Evolutionary conservation across 257 asterid species (phyloP), one percentile per base, ranked within the genome.

Genomic region (Cruciata laevipes): DNA sequence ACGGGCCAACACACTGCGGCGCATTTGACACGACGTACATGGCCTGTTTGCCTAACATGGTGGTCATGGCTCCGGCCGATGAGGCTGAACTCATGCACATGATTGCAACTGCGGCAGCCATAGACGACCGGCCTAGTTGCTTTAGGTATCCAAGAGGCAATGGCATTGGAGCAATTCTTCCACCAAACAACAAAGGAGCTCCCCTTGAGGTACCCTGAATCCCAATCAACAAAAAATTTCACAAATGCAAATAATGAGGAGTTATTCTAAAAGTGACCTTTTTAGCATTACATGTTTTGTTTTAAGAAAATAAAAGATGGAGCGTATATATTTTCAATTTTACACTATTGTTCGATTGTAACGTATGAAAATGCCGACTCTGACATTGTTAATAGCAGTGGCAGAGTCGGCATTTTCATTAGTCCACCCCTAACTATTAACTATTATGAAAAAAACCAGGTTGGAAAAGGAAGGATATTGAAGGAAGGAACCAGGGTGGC

Each of bases 31-130:
- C 86, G 4, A 71, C 91, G 0, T 87, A 58, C 61, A 85, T 87
- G 95, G 95, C 91, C 13, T 87, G 95, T 71, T 69, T 87, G 57
- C 95, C 91, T 2, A 87, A 87, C 44, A 87, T 87, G 91, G 82
- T 87, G 20, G 95, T 87, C 71, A 87, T 87, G 95, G 95, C 95
- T 35, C 95, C 95, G 1, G 77, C 95, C 2, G 87, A 85, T 7
- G 95, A 87, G 77, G 85, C 82, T 0, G 95, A 87, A 72, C 85
- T 87, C 2, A 81, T 87, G 85, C 87, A 85, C 77, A 83, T 87
- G 91, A 68, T 87, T 14, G 95, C 95, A 56, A 87, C 95, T 0
- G 89, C 91, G 6, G 89, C 85, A 0, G 33, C 27, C 17, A 87
- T 87, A 7, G 84, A 87, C 17, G 91, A 87, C 21, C 72, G 86